Evolutionary conservation across 2,329 filamentous ascomycete species (phyloP).

Genomic region (Volutella citrinella): DNA sequence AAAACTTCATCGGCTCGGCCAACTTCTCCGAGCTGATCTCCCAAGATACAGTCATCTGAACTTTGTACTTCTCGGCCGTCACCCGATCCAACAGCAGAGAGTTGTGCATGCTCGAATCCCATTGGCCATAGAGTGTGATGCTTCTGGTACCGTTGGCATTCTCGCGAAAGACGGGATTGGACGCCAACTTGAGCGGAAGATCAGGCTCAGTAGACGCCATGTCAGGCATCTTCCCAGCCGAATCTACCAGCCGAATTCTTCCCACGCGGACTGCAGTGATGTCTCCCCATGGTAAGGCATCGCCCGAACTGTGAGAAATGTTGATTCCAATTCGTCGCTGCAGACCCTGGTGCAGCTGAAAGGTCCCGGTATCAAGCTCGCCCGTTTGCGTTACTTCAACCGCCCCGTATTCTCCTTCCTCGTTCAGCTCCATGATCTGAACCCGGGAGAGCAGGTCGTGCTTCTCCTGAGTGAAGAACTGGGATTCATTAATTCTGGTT

Average conservation of each 20-base stretch:
- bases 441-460: slow-evolving; percentile 88
- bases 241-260: slow-evolving; percentile 78
- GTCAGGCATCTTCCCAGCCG: slow-evolving; percentile 79
- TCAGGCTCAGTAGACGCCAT: slow-evolving; percentile 70
- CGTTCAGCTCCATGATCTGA: slow-evolving; percentile 87
- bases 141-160: slow-evolving; percentile 89
- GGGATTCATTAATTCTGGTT: slow-evolving; percentile 79
- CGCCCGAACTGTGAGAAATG: slow-evolving; percentile 87
- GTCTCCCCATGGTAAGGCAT: slow-evolving; percentile 84
- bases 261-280: slow-evolving; percentile 75
- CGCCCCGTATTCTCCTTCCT: slow-evolving; percentile 85
- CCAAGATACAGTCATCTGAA: slow-evolving; percentile 86
- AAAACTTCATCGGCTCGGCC: slow-evolving; percentile 84
- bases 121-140: slow-evolving; percentile 84
- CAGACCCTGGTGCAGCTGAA: slow-evolving; percentile 91
- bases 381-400: slow-evolving; percentile 88
- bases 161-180: slow-evolving; percentile 74
- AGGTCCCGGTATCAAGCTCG: slow-evolving; percentile 83
- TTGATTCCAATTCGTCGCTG: slow-evolving; percentile 85
- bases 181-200: slow-evolving; percentile 72
- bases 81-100: slow-evolving; percentile 92
- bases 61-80: slow-evolving; percentile 87
- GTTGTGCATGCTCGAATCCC: slow-evolving; percentile 92
- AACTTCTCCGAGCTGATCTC: slow-evolving; percentile 80
- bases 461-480: slow-evolving; percentile 90